Percentiles rank a stretch among this genome's conserved stretches.
phyloP scores from a whole-genome alignment of 208 protist species.

The Leishmania tarentolae region DNA sequence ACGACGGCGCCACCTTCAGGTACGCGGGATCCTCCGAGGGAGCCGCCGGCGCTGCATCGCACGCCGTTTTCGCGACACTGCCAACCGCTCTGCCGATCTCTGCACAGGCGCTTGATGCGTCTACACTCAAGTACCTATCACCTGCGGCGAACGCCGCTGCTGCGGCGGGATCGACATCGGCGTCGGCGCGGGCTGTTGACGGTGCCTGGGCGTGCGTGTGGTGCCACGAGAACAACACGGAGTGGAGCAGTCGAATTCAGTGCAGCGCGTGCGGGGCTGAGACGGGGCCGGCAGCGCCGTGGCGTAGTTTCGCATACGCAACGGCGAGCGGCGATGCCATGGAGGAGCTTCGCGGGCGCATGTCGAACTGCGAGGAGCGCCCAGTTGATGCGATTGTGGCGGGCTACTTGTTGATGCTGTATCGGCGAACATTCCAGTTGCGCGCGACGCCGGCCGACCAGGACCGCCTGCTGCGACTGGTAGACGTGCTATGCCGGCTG shows the following conservation, averaged over 20 bases:
- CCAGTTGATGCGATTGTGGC: slow-evolving; percentile 77
- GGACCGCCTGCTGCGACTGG: slow-evolving; percentile 61
- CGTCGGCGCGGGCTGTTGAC: slow-evolving; percentile 14
- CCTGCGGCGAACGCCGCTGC: slow-evolving; percentile 7
- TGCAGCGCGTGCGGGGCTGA: slow-evolving; percentile 80
- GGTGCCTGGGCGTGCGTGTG: slow-evolving; percentile 84
- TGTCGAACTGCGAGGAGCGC: slow-evolving; percentile 56
- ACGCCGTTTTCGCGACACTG: neutral
- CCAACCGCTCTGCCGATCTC: slow-evolving; percentile 23
- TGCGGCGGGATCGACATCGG: neutral
- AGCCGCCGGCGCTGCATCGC: neutral
- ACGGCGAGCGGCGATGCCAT: slow-evolving; percentile 49
- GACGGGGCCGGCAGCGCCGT: slow-evolving; percentile 76
- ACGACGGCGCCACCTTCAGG: neutral
- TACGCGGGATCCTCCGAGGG: neutral
- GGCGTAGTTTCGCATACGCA: slow-evolving; percentile 73
- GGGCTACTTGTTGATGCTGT: slow-evolving; percentile 84
- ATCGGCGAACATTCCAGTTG: slow-evolving; percentile 75
- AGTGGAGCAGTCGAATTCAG: slow-evolving; percentile 67
- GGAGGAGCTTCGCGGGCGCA: slow-evolving; percentile 68
- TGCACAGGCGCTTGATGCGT: slow-evolving; percentile 21
- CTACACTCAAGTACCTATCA: slow-evolving; percentile 21
- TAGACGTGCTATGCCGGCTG: slow-evolving; percentile 56
- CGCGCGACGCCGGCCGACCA: slow-evolving; percentile 73
- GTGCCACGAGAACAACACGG: slow-evolving; percentile 76